Base-by-base conservation (phyloP, 352 stramenopile genomes). In the Globisporangium echinulatum region DNA sequence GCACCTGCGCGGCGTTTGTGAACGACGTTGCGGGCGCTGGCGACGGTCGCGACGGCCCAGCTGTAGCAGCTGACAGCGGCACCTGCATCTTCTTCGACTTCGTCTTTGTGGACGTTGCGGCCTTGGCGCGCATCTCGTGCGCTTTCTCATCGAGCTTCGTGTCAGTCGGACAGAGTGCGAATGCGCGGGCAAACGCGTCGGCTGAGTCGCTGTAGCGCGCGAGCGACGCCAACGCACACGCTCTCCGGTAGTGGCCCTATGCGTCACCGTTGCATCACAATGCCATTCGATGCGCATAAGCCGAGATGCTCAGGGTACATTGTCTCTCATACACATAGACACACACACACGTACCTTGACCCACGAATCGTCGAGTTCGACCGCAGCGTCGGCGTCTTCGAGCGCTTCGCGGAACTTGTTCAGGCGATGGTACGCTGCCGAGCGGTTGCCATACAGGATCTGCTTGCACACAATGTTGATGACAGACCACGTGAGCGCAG, bases 361-460 rank as follows among this genome's bases (percentile, higher is more conserved):
- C 85, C 85, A 94, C 13, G 81, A 67, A 17, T 73, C 74, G 38
- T 92, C 74, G 11, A 93, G 53, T 8, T 74, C 75, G 8, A 92
- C 65, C 13, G 83, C 83, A 11, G 66, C 63, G n/a, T 85, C 64
- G 2, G 85, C 82, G 62, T 93, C 82, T 40, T 76, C 61, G 19
- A 93, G 67, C 3, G 85, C 83, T 49, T 85, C 55, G 11, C 72
- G 61, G 56, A 80, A 90, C 40, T 90, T 80, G 48, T 90, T 88
- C 47, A 90, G 52, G 2, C 85, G 80, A 65, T 86, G 81, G 48
- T 82, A 82, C 6, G 85, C 79, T 7, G 85, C 85, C 43, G 85
- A 82, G 14, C 85, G 85, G 56, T 95, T 95, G 13, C 85, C 85
- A 60, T 85, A 90, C 50, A 95, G 54, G 61, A 92, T 90, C 85